A percentile compares a stretch with the other conserved stretches of the same genome.
phyloP scores from a whole-genome alignment of 192 early-diverging fungal species.

The Backusella circina region DNA sequence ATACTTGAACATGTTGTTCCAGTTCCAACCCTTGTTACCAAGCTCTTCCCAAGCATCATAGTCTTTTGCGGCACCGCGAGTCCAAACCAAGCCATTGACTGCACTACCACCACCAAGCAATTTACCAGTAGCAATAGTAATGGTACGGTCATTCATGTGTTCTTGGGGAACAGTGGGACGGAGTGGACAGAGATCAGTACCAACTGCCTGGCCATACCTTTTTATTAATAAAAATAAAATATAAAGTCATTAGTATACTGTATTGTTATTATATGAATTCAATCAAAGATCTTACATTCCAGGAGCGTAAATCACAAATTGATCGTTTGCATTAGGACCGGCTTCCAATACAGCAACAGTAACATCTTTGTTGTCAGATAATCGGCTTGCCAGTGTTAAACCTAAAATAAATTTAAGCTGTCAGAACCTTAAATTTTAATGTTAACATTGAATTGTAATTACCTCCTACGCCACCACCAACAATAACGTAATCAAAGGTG shows the following conservation, averaged over 20 bases:
- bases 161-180: background rate
- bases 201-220: background rate
- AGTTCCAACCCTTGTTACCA: constrained; percentile 24
- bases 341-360: constrained; percentile 41
- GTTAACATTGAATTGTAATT: background rate
- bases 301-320: background rate
- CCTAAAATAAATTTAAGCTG: background rate
- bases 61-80: constrained; percentile 13
- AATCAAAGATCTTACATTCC: background rate
- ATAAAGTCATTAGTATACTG: background rate
- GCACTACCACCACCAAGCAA: constrained; percentile 29
- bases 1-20: constrained; percentile 24
- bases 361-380: constrained; percentile 37
- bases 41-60: constrained; percentile 27
- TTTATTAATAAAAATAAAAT: background rate
- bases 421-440: background rate
- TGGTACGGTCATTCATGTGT: background rate
- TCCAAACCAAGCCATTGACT: constrained; percentile 24
- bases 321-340: constrained; percentile 13
- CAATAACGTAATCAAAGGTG: constrained; percentile 33
- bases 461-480: constrained; percentile 39
- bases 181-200: background rate
- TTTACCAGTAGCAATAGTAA: constrained; percentile 27
- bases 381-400: constrained; percentile 32
- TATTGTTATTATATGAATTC: background rate